Percentiles rank a stretch among this genome's conserved stretches.
Evolutionary conservation across 371 early-diverging fungal genomes (phyloP).

Genomic region (Polyrhizophydium stewartii): DNA sequence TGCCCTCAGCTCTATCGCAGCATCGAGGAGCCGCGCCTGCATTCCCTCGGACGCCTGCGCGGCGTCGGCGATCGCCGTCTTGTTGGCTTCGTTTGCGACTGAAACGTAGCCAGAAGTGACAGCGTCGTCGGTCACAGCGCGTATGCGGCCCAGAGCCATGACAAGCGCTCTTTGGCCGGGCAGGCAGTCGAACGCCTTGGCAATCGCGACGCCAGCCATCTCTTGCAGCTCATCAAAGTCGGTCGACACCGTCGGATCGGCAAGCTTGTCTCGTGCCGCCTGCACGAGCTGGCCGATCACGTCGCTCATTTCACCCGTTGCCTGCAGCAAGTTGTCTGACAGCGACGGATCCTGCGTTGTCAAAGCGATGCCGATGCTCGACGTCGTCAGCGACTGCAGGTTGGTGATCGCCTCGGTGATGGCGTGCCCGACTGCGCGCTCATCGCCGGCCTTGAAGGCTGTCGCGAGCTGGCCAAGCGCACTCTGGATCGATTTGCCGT

Average conservation of each 20-base stretch:
- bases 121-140: not conserved
- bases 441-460: slow-evolving; percentile 19
- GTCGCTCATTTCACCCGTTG: slow-evolving; percentile 22
- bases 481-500: slow-evolving; percentile 9
- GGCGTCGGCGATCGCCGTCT: too few relatives aligned
- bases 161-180: slow-evolving; percentile 38
- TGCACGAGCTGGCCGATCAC: slow-evolving; percentile 22
- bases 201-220: slow-evolving; percentile 14
- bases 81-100: too few relatives aligned
- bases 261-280: not conserved
- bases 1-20: not conserved
- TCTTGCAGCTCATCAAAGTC: slow-evolving; percentile 10
- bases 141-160: not conserved
- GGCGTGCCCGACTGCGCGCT: slow-evolving; percentile 27
- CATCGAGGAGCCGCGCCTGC: not conserved
- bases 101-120: too few relatives aligned
- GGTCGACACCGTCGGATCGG: not conserved
- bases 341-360: slow-evolving; percentile 14
- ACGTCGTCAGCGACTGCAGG: slow-evolving; percentile 24
- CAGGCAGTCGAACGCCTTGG: slow-evolving; percentile 17
- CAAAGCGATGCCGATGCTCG: not conserved
- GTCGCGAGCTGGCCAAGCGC: slow-evolving; percentile 16
- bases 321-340: slow-evolving; percentile 20
- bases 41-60: not conserved
- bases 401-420: slow-evolving; percentile 35